Evolutionary conservation across 306 rosid species (phyloP).

Genomic region (Citrullus colocynthis): DNA sequence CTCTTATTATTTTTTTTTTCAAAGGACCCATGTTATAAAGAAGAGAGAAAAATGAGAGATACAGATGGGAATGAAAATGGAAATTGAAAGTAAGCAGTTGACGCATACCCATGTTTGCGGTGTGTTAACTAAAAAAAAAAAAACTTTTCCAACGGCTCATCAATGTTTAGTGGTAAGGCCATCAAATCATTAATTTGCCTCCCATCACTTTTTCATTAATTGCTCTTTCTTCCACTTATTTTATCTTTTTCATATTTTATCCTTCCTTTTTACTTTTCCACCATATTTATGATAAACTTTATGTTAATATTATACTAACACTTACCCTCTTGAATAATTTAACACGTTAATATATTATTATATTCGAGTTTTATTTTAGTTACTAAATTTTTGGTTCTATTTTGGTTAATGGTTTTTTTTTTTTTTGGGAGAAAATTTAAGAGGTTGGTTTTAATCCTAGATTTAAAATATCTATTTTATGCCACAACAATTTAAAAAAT

Average conservation of each 20-base stretch:
- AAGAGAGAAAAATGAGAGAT: background rate
- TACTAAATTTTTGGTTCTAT: no score
- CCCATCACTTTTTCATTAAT: slow-evolving; percentile 2
- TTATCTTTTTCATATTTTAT: no score
- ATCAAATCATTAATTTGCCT: background rate
- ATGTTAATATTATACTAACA: background rate
- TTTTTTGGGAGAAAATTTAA: no score
- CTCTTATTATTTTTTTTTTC: no score
- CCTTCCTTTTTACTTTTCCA: background rate
- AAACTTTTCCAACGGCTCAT: background rate
- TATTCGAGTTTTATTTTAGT: no score
- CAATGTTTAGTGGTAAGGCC: background rate
- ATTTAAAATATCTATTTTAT: no score
- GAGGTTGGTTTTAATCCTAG: no score
- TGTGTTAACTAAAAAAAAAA: background rate
- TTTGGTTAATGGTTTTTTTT: no score
- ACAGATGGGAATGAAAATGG: background rate
- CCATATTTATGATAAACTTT: background rate
- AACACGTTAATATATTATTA: no score
- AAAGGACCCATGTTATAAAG: background rate
- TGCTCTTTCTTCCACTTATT: background rate
- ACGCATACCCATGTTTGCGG: background rate
- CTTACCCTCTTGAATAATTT: no score
- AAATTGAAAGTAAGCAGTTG: background rate
- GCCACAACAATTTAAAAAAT: no score